Percentiles rank a stretch among this genome's conserved stretches.
phyloP scores from a whole-genome alignment of 1,284 basidiomycete species.

The Lignosus rhinocerotis region DNA sequence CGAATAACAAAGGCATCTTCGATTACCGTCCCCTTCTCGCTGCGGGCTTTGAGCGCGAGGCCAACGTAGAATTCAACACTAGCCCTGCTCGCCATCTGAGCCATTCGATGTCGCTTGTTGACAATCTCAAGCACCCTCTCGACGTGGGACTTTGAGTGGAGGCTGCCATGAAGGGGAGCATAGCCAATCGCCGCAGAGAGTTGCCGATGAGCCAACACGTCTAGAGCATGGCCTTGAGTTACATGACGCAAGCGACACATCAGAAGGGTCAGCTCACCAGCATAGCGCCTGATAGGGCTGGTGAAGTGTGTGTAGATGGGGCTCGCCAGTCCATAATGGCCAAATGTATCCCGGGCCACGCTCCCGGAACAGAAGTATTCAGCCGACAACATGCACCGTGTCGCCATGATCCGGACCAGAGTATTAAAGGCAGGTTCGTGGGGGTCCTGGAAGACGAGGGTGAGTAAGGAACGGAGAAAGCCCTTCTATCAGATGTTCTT shows the following conservation, averaged over 20 bases:
- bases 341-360: conserved; percentile 89
- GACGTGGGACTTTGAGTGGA: conserved; percentile 90
- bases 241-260: conserved; percentile 9
- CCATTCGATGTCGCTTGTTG: conserved; percentile 92
- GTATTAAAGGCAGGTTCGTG: conserved; percentile 92
- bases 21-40: conserved; percentile 51
- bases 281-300: conserved; percentile 90
- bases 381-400: conserved; percentile 96
- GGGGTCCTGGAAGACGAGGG: conserved; percentile 57
- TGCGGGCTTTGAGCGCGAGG: conserved; percentile 80
- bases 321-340: conserved; percentile 95
- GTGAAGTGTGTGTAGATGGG: conserved; percentile 99
- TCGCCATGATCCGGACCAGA: conserved; percentile 98
- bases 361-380: conserved; percentile 98
- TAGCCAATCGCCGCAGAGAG: conserved; percentile 90
- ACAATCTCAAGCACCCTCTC: conserved; percentile 87
- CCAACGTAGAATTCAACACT: conserved; percentile 98
- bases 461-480: not conserved
- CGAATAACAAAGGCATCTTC: conserved; percentile 97
- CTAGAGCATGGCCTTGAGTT: conserved; percentile 40
- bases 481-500: conserved; percentile 16
- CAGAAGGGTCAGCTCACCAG: conserved; percentile 60
- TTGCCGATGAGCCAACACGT: conserved; percentile 95
- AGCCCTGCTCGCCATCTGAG: conserved; percentile 95
- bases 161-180: conserved; percentile 77